Conservation (phyloP, 805 yeast genomes). For the Candida anglica region DNA sequence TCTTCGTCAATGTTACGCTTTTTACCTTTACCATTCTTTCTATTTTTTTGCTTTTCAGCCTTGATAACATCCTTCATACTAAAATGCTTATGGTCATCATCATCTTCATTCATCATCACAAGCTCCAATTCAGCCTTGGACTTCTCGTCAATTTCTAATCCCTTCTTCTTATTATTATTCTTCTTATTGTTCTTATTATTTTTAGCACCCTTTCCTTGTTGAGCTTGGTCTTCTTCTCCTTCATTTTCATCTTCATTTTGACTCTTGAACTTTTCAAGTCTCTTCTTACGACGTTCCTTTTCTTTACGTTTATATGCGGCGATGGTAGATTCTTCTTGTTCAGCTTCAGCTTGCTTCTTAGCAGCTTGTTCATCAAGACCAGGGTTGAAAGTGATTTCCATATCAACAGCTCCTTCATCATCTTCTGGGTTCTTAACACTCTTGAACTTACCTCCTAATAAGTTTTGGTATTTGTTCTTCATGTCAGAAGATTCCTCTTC, state of each 20-base stretch:
- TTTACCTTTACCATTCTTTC: constrained; percentile 39
- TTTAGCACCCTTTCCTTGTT: constrained; percentile 10
- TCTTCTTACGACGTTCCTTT: constrained; percentile 83
- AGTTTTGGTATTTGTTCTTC: constrained; percentile 58
- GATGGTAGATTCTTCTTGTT: constrained; percentile 49
- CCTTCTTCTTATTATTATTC: constrained; percentile 9
- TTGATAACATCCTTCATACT: constrained; percentile 73
- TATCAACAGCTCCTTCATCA: constrained; percentile 30
- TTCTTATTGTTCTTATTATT: constrained; percentile 15
- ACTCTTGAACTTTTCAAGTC: constrained; percentile 74
- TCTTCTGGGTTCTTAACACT: constrained; percentile 12
- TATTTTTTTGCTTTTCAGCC: constrained; percentile 65
- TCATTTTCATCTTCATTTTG: constrained; percentile 31
- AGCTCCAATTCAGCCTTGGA: constrained; percentile 67
- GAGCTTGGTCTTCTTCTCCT: constrained; percentile 22
- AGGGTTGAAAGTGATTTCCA: constrained; percentile 95
- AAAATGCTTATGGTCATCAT: constrained; percentile 57
- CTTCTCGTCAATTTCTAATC: constrained; percentile 14
- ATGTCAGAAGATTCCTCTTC: constrained; percentile 27
- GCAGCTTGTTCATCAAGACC: constrained; percentile 53
- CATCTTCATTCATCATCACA: constrained; percentile 38
- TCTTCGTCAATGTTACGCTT: constrained; percentile 51
- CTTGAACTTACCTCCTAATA: constrained; percentile 44
- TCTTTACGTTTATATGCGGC: constrained; percentile 82
- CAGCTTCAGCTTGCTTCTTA: constrained; percentile 26